phyloP scores from a whole-genome alignment of 208 protist species.

The Trypanosoma conorhini region DNA sequence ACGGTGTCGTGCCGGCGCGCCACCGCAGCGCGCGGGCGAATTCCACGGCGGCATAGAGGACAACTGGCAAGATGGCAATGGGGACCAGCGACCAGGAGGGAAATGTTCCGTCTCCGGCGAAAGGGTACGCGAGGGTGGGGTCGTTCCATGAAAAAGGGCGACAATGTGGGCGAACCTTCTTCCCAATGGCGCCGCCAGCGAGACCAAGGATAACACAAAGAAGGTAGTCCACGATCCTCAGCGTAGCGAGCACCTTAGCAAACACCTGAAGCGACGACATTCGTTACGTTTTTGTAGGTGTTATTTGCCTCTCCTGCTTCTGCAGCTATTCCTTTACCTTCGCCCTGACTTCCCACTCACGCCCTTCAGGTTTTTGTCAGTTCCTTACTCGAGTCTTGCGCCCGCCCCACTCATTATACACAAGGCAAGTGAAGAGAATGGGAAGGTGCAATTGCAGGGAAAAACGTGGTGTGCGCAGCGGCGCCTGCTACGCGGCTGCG shows the following conservation, averaged over 20 bases:
- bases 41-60: conserved; percentile 26
- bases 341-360: too few relatives aligned
- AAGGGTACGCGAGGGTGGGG: conserved; percentile 36
- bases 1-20: background rate
- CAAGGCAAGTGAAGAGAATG: too few relatives aligned
- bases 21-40: conserved; percentile 2
- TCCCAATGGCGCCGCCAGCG: conserved; percentile 1
- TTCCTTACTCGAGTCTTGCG: too few relatives aligned
- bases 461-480: too few relatives aligned
- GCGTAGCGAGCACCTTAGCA: background rate
- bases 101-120: conserved; percentile 35
- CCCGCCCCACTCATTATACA: too few relatives aligned
- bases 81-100: conserved; percentile 48
- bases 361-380: too few relatives aligned
- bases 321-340: background rate
- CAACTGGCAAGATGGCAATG: conserved; percentile 36
- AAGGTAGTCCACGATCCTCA: conserved; percentile 21
- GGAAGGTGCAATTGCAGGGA: too few relatives aligned
- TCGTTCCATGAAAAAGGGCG: conserved; percentile 56
- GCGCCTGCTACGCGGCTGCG: too few relatives aligned
- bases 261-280: background rate
- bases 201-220: conserved; percentile 3
- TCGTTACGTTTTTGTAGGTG: background rate
- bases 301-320: too few relatives aligned
- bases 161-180: conserved; percentile 36